A percentile compares a stretch with the other conserved stretches of the same genome.
phyloP scores from a whole-genome alignment of 805 yeast species.

The Zygoascus biomembranicola region DNA sequence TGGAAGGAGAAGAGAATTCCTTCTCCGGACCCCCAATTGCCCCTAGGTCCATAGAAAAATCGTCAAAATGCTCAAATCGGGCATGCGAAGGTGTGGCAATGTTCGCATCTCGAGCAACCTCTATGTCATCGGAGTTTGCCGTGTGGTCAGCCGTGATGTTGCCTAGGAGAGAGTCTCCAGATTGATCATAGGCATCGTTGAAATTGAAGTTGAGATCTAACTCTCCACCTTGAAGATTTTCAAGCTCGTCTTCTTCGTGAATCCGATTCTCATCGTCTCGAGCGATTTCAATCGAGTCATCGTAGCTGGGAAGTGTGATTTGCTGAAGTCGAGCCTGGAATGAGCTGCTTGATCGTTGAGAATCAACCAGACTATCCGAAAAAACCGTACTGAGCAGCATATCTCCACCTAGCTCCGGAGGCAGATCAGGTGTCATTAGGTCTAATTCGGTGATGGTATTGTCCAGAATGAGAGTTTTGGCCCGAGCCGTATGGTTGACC shows the following conservation, averaged over 20 bases:
- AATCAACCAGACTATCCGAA: neutral
- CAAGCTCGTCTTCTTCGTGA: constrained; percentile 27
- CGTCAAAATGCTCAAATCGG: neutral
- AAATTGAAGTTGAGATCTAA: constrained; percentile 47
- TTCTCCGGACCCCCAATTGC: neutral
- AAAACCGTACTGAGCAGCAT: neutral
- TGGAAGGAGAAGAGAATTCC: neutral
- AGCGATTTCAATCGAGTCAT: constrained; percentile 60
- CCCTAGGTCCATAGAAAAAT: neutral
- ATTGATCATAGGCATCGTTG: constrained; percentile 25
- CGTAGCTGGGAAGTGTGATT: constrained; percentile 23
- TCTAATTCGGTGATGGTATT: constrained; percentile 78
- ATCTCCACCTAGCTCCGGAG: constrained; percentile 22
- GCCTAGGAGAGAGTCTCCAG: neutral
- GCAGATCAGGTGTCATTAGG: constrained; percentile 57
- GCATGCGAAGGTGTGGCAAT: neutral
- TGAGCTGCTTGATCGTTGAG: neutral
- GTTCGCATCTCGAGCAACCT: constrained; percentile 1
- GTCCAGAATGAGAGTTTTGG: constrained; percentile 45
- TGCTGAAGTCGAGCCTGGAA: neutral
- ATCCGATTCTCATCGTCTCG: constrained; percentile 32
- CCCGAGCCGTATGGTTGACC: constrained; percentile 4
- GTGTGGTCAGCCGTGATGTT: neutral
- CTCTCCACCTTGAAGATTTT: constrained; percentile 31
- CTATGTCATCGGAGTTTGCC: constrained; percentile 1